Evolutionary conservation across 208 protist genomes (phyloP).

Genomic region (Trypanosomatidae sp.): DNA sequence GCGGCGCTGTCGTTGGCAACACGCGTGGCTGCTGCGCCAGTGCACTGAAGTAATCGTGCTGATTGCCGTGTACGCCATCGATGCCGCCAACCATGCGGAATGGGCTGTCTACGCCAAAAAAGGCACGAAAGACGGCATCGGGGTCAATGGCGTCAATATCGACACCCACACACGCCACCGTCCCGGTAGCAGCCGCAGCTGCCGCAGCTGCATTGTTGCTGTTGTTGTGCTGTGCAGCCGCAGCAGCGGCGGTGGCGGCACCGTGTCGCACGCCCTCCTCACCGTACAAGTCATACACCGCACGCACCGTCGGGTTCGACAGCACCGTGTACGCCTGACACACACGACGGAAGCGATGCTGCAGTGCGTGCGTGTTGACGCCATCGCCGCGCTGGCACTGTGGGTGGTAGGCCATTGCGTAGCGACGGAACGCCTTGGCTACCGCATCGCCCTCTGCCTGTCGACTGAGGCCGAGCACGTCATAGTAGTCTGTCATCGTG

Average conservation of each 20-base stretch:
- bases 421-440: conserved; percentile 77
- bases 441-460: conserved; percentile 78
- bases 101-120: conserved; percentile 84
- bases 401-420: conserved; percentile 81
- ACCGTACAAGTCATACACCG: conserved; percentile 84
- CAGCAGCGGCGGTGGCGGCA: no score
- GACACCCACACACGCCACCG: conserved; percentile 57
- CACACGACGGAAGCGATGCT: conserved; percentile 63
- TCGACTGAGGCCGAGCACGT: conserved; percentile 66
- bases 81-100: conserved; percentile 74
- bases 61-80: conserved; percentile 56
- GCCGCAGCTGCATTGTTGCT: no score
- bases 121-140: conserved; percentile 64
- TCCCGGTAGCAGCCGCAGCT: no score
- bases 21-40: conserved; percentile 34
- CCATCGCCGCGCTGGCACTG: conserved; percentile 60
- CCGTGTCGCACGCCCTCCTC: conserved; percentile 85
- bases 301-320: conserved; percentile 72
- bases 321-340: conserved; percentile 86
- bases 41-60: conserved; percentile 71
- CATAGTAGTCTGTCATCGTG: conserved; percentile 77
- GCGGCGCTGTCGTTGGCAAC: conserved; percentile 30
- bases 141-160: conserved; percentile 68
- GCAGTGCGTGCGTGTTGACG: conserved; percentile 27
- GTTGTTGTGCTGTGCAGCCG: no score